Evolutionary conservation across 164 flowering plant species (phyloP), one percentile per base, ranked within the genome.

Genomic region (Vitis labrusca): DNA sequence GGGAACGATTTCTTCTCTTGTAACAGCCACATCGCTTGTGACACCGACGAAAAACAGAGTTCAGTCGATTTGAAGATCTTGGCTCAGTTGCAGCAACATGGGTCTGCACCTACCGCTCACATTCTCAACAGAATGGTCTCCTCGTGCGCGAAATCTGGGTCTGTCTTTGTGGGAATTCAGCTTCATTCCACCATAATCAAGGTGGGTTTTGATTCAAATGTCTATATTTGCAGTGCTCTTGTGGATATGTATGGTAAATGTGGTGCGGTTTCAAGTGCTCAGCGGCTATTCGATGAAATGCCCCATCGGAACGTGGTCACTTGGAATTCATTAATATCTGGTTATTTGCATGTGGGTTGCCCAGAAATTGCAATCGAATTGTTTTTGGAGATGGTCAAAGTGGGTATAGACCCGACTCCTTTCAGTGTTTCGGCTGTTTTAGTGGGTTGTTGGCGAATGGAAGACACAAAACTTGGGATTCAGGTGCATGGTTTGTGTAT

Each of bases 231-330:
- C 44, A 81, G 74, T 66, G 76, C 88, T 61, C 78, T 86, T 8
- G 71, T 84, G 13, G 69, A 71, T 73, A 50, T 84, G 81, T 83
- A 81, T 61, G 69, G 76, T 5, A 84, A 84, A 67, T 81, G 85
- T 37, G 61, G 64, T 5, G 13, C 17, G 5, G 65, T 83, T 19
- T 16, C 29, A 7, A 11, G 37, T 30, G 83, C 85, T 0, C 80
- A 71, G 13, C 69, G 69, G 7, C 5, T 79, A 71, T 85, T 86
- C 49, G 79, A 83, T 63, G 84, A 81, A 81, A 79, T 86, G 78
- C 76, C 76, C 62, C 37, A 72, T 0, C 76, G 74, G 70, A 86
- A 79, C 64, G 77, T 59, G 1, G 87, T 84, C 27, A 71, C 85
- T 60, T 83, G 84, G 84, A 83, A 81, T 65, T 67, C 85, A 5